These are phyloP conservation scores for Neopestalotiopsis rosae DNA, from an alignment of 2,329 filamentous ascomycete species.

Conservation along the genomic window DNA sequence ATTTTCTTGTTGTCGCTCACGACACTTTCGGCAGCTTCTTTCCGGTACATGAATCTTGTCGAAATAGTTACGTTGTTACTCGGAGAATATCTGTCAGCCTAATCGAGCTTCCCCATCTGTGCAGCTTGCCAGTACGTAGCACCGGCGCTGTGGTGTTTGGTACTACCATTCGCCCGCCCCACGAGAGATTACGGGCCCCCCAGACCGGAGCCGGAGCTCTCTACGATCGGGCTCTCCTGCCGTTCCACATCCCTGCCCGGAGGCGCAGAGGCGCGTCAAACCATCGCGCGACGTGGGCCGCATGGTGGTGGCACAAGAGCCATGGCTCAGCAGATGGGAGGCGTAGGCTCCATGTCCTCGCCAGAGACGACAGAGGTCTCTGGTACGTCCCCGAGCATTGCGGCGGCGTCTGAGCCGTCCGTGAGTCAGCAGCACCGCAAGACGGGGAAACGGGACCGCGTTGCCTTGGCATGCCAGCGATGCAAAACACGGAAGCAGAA, in stretches of 20 bases:
- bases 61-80: not conserved
- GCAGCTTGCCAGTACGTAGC: not conserved
- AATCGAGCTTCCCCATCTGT: not conserved
- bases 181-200: not conserved
- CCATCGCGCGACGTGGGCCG: slow-evolving; percentile 6
- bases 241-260: slow-evolving; percentile 15
- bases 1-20: slow-evolving; percentile 2
- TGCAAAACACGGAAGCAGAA: slow-evolving; percentile 38
- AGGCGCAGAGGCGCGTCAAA: not conserved
- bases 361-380: slow-evolving; percentile 28
- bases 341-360: slow-evolving; percentile 24
- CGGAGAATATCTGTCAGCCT: not conserved
- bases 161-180: not conserved
- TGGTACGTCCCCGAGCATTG: slow-evolving; percentile 23
- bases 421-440: slow-evolving; percentile 26
- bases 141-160: not conserved
- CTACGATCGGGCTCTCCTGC: not conserved
- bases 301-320: slow-evolving; percentile 5
- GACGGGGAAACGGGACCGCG: slow-evolving; percentile 33
- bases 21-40: slow-evolving; percentile 12
- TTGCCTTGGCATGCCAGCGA: slow-evolving; percentile 34
- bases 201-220: slow-evolving; percentile 6
- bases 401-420: slow-evolving; percentile 24
- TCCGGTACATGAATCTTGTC: not conserved
- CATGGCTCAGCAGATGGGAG: slow-evolving; percentile 29